Conservation (phyloP, 345 rosid species). For the Pugionium dolabratum region DNA sequence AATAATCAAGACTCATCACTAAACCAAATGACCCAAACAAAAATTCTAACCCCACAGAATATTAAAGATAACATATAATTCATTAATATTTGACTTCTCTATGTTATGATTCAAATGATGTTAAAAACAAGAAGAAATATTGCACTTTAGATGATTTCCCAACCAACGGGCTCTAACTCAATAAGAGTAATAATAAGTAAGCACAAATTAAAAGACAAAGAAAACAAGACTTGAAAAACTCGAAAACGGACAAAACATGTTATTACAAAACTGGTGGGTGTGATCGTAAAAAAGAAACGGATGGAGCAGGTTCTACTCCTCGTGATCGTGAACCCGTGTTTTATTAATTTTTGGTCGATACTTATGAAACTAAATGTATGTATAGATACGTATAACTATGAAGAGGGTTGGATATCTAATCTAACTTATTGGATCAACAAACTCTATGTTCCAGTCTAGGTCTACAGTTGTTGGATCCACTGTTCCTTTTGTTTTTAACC, state of each 20-base stretch:
- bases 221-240: neutral
- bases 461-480: slow-evolving; percentile 35
- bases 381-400: slow-evolving; percentile 20
- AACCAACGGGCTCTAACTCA: slow-evolving; percentile 32
- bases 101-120: slow-evolving; percentile 1
- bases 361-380: slow-evolving; percentile 1
- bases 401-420: slow-evolving; percentile 36
- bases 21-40: neutral
- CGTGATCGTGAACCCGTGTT: slow-evolving; percentile 27
- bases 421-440: slow-evolving; percentile 42
- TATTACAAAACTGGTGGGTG: slow-evolving; percentile 35
- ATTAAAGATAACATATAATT: slow-evolving; percentile 1
- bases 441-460: slow-evolving; percentile 22
- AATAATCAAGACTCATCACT: too few species aligned
- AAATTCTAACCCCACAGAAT: neutral
- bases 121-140: neutral
- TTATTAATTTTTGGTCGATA: slow-evolving; percentile 17
- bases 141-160: slow-evolving; percentile 26
- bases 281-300: slow-evolving; percentile 17
- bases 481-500: slow-evolving; percentile 18
- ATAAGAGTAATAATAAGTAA: slow-evolving; percentile 10
- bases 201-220: slow-evolving; percentile 1
- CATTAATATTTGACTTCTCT: neutral
- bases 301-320: slow-evolving; percentile 34
- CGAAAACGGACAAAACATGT: slow-evolving; percentile 32